These are phyloP conservation scores for Astrothelium macrocarpum DNA, from an alignment of 495 filamentous ascomycete genomes.

Conservation along the genomic window DNA sequence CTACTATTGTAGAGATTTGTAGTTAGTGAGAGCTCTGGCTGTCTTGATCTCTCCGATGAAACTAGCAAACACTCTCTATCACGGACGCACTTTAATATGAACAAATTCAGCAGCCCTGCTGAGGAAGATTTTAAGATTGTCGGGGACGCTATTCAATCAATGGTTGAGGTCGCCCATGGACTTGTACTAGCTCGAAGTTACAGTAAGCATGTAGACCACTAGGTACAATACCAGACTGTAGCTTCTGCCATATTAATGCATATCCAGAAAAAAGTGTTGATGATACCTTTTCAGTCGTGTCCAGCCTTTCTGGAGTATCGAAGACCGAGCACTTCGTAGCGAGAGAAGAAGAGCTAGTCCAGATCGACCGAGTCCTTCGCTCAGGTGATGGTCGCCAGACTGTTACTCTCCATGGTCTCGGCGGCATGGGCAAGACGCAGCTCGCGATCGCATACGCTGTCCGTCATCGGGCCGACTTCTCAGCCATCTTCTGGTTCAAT, in stretches of 20 bases:
- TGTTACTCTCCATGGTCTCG: constrained; percentile 5
- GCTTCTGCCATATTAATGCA: not conserved
- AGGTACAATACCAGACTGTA: not conserved
- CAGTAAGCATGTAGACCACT: not conserved
- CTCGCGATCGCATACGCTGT: constrained; percentile 23
- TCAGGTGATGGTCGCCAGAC: not conserved
- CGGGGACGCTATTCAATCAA: constrained; percentile 11
- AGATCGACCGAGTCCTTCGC: not conserved
- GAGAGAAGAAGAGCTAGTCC: not conserved
- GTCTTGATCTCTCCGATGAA: not conserved
- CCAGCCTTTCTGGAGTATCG: not conserved
- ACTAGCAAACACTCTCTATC: constrained; percentile 6
- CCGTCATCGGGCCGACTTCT: constrained; percentile 14
- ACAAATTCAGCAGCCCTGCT: constrained; percentile 17
- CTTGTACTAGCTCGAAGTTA: not conserved
- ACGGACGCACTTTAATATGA: constrained; percentile 19
- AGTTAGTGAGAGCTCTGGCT: constrained; percentile 4
- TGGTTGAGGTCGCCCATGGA: constrained; percentile 10
- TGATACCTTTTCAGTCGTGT: not conserved
- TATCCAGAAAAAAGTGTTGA: not conserved
- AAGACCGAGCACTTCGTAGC: not conserved
- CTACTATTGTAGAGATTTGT: not conserved
- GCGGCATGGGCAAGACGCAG: constrained; percentile 29
- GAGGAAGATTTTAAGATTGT: constrained; percentile 22
- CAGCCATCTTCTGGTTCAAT: constrained; percentile 23